Percentiles rank a stretch among this genome's conserved stretches.
Evolutionary conservation across 1,284 basidiomycete genomes (phyloP).

Genomic region (Trametes sp.): DNA sequence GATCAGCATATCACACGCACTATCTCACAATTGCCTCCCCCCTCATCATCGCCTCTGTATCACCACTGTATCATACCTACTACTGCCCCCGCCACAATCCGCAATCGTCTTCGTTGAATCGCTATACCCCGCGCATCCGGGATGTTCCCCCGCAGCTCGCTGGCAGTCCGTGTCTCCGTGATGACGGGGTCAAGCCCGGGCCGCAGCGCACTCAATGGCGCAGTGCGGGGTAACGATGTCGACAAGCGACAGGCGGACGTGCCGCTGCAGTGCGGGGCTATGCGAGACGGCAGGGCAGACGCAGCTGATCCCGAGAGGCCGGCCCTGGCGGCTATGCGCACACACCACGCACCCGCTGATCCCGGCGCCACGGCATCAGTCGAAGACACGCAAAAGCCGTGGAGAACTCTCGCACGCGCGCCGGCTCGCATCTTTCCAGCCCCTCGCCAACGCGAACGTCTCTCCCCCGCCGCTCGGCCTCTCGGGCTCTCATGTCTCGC

Average conservation of each 20-base stretch:
- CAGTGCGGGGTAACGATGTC: conserved; percentile 11
- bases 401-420: background rate
- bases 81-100: conserved; percentile 1
- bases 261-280: conserved; percentile 8
- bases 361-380: conserved; percentile 17
- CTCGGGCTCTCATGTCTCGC: background rate
- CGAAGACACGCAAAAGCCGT: background rate
- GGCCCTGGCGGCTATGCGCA: conserved; percentile 9
- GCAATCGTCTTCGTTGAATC: background rate
- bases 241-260: background rate
- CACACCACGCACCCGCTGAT: conserved; percentile 11
- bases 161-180: too few species aligned
- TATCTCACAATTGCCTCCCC: conserved; percentile 10
- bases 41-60: conserved; percentile 25
- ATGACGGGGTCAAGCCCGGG: background rate
- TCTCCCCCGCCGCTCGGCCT: background rate
- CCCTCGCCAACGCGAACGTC: background rate
- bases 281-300: background rate
- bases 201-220: conserved; percentile 1
- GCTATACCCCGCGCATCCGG: background rate
- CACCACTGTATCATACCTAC: conserved; percentile 32
- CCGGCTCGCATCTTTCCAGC: background rate
- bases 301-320: conserved; percentile 13
- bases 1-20: conserved; percentile 21
- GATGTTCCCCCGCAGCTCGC: background rate